Conservation (phyloP, 2,329 filamentous ascomycete genomes). For the Trichoderma sp. region DNA sequence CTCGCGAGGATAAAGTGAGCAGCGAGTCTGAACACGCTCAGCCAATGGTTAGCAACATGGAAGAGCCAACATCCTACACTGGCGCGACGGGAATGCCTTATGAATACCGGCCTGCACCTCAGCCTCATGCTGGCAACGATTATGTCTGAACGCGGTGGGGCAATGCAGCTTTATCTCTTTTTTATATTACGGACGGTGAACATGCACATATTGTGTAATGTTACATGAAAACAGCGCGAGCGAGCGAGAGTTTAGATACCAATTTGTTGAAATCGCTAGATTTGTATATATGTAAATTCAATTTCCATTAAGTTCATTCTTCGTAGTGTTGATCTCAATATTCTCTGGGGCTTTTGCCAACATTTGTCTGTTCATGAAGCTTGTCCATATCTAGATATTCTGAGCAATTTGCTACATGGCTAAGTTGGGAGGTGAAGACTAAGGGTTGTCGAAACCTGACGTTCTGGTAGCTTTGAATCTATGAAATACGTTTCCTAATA, state of each 20-base stretch:
- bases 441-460: too few species aligned
- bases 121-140: not conserved
- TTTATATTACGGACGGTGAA: not conserved
- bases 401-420: too few species aligned
- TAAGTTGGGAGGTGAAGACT: too few species aligned
- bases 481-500: too few species aligned
- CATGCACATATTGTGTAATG: not conserved
- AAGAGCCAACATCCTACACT: not conserved
- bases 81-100: not conserved
- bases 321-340: too few species aligned
- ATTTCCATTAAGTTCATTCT: not conserved
- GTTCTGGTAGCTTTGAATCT: too few species aligned
- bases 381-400: too few species aligned
- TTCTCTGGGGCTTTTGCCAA: too few species aligned
- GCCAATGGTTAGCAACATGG: constrained; percentile 11
- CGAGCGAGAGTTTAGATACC: not conserved
- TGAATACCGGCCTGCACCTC: constrained; percentile 3
- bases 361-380: too few species aligned
- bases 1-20: not conserved
- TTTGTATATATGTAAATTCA: not conserved
- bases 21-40: constrained; percentile 3
- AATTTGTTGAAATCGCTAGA: not conserved
- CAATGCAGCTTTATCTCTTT: not conserved
- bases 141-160: not conserved
- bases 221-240: not conserved